Percentiles rank a stretch among this genome's conserved stretches.
Evolutionary conservation across 495 filamentous ascomycete genomes (phyloP).

Genomic region (Penicillium cataractarum): DNA sequence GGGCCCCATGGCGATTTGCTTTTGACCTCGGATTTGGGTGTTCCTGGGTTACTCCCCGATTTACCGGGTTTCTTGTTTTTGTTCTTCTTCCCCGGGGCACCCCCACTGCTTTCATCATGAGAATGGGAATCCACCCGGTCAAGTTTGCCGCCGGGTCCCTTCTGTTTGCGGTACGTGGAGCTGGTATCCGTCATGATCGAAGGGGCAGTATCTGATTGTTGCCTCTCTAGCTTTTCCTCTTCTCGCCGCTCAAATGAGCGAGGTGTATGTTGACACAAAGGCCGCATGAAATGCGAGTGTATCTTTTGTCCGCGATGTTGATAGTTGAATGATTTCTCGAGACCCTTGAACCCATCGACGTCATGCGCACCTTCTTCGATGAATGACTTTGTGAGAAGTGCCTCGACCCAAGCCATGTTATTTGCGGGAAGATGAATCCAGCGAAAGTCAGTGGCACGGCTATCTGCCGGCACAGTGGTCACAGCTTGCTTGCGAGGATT

Average conservation of each 20-base stretch:
- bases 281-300: conserved; percentile 71
- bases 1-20: conserved; percentile 32
- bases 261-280: conserved; percentile 62
- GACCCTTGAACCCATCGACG: conserved; percentile 67
- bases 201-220: conserved; percentile 28
- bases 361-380: conserved; percentile 68
- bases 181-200: conserved; percentile 14
- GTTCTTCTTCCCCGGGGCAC: conserved; percentile 36
- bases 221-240: conserved; percentile 40
- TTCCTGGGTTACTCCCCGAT: conserved; percentile 36
- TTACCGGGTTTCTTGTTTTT: conserved; percentile 47
- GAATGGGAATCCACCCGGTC: conserved; percentile 36
- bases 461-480: conserved; percentile 56
- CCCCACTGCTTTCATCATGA: conserved; percentile 39
- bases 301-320: conserved; percentile 63
- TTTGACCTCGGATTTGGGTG: conserved; percentile 43
- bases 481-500: conserved; percentile 55
- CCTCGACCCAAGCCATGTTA: conserved; percentile 63
- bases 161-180: conserved; percentile 30
- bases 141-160: conserved; percentile 29
- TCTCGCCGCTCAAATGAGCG: conserved; percentile 45
- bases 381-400: conserved; percentile 66
- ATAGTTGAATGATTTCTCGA: conserved; percentile 66
- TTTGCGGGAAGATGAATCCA: conserved; percentile 75
- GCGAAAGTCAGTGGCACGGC: conserved; percentile 60